phyloP scores from a whole-genome alignment of 1,284 basidiomycete species.

The Violaceomyces palustris region DNA sequence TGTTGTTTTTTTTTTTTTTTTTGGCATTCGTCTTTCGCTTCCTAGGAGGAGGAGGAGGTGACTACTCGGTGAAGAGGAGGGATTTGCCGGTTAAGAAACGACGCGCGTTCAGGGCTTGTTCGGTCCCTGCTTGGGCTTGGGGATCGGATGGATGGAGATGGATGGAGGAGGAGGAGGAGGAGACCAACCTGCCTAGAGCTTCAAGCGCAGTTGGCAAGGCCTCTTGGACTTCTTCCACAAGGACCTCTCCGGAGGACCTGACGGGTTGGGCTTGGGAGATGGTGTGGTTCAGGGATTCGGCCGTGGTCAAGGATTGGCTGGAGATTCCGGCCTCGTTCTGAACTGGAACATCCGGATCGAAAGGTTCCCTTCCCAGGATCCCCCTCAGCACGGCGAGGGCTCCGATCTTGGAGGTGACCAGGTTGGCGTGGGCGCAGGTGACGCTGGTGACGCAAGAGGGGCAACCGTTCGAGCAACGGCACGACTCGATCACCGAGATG shows the following conservation, averaged over 20 bases:
- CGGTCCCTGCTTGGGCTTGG: neutral
- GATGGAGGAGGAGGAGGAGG: slow-evolving; percentile 12
- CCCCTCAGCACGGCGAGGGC: slow-evolving; percentile 46
- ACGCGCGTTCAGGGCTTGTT: slow-evolving; percentile 4
- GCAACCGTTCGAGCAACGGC: slow-evolving; percentile 70
- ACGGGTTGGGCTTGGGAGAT: slow-evolving; percentile 31
- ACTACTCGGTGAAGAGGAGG: slow-evolving; percentile 23
- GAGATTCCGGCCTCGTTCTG: slow-evolving; percentile 41
- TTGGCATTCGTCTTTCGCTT: neutral
- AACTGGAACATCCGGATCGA: slow-evolving; percentile 30
- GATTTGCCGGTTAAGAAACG: slow-evolving; percentile 23
- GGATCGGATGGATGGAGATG: slow-evolving; percentile 4
- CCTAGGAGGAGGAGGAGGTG: neutral
- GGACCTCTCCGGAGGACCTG: slow-evolving; percentile 13
- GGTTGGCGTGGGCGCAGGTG: slow-evolving; percentile 35
- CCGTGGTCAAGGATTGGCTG: slow-evolving; percentile 9
- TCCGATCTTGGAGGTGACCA: slow-evolving; percentile 47
- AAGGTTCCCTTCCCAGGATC: slow-evolving; percentile 40
- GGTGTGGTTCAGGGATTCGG: slow-evolving; percentile 15
- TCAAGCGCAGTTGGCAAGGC: slow-evolving; percentile 22
- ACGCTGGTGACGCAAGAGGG: slow-evolving; percentile 61
- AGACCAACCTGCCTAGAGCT: too few relatives aligned
- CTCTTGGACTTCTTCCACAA: slow-evolving; percentile 30
- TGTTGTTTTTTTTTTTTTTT: neutral
- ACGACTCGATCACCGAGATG: slow-evolving; percentile 63